Percentiles rank a stretch among this genome's conserved stretches.
phyloP scores from a whole-genome alignment of 768 basidiomycete genomes.

The Lentinula aciculospora region DNA sequence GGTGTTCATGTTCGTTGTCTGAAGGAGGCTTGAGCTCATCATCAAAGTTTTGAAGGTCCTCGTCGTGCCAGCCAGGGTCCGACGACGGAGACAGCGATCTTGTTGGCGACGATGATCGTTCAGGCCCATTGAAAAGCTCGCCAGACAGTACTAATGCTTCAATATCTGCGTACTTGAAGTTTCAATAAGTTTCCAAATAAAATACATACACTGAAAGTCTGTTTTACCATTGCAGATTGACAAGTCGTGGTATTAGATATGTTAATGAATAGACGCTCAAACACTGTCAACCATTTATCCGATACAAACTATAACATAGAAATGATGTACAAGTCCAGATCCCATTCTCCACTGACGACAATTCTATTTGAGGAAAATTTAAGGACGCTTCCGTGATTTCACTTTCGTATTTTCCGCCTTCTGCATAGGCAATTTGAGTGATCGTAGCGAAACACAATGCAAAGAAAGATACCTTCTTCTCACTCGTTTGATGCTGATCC shows the following conservation, averaged over 20 bases:
- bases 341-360: neutral
- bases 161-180: conserved; percentile 28
- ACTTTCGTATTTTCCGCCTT: neutral
- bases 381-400: neutral
- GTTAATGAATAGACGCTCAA: no score
- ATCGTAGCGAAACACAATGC: neutral
- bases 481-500: neutral
- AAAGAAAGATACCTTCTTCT: neutral
- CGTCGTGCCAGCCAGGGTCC: conserved; percentile 43
- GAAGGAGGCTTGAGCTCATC: conserved; percentile 10
- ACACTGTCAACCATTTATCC: no score
- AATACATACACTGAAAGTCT: no score
- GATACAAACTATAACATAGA: neutral
- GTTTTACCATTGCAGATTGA: no score
- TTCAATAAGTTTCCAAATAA: neutral
- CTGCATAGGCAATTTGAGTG: neutral
- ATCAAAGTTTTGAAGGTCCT: conserved; percentile 35
- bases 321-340: neutral
- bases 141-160: conserved; percentile 77
- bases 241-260: no score
- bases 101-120: conserved; percentile 55
- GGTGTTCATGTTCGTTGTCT: conserved; percentile 13
- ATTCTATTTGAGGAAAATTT: neutral
- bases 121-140: conserved; percentile 54
- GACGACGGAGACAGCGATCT: conserved; percentile 54